These are phyloP conservation scores for Pelargonium cotyledonis DNA, from an alignment of 441 rosid species.

Conservation along the genomic window DNA sequence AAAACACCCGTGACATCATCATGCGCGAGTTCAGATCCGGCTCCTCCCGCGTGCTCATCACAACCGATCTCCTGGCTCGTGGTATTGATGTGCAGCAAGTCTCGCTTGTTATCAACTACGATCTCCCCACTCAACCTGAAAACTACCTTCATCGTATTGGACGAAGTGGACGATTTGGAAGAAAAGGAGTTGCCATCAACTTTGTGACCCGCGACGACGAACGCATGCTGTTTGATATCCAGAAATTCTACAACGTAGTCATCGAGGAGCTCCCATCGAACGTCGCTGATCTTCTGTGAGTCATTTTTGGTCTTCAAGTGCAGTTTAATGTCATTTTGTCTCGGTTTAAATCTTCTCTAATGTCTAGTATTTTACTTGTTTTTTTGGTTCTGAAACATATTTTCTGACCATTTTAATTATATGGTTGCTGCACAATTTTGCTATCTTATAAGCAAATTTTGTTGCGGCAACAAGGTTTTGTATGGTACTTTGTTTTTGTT, in stretches of 20 bases:
- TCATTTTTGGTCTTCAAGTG: slow-evolving; percentile 18
- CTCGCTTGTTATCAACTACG: slow-evolving; percentile 68
- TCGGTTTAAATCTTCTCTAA: neutral
- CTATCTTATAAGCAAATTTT: neutral
- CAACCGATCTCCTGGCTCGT: slow-evolving; percentile 70
- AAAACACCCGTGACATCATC: slow-evolving; percentile 67
- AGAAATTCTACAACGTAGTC: slow-evolving; percentile 49
- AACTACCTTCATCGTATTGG: slow-evolving; percentile 83
- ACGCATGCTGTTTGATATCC: slow-evolving; percentile 67
- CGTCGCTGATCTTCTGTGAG: slow-evolving; percentile 62
- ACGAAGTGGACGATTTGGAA: slow-evolving; percentile 68
- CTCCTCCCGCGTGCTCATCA: slow-evolving; percentile 68
- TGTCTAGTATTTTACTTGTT: neutral
- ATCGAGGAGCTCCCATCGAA: slow-evolving; percentile 65
- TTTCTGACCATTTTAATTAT: neutral
- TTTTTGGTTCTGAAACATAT: neutral
- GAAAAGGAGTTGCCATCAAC: slow-evolving; percentile 72
- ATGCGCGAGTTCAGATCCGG: slow-evolving; percentile 77
- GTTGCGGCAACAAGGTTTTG: neutral
- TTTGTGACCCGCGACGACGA: slow-evolving; percentile 65
- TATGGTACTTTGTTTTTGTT: neutral
- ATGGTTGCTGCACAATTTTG: neutral
- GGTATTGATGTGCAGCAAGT: slow-evolving; percentile 84
- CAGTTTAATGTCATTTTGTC: neutral
- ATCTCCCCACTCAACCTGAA: slow-evolving; percentile 75